Evolutionary conservation across 208 protist species (phyloP), one percentile per base, ranked within the genome.

Genomic region (Naegleria gruberi): DNA sequence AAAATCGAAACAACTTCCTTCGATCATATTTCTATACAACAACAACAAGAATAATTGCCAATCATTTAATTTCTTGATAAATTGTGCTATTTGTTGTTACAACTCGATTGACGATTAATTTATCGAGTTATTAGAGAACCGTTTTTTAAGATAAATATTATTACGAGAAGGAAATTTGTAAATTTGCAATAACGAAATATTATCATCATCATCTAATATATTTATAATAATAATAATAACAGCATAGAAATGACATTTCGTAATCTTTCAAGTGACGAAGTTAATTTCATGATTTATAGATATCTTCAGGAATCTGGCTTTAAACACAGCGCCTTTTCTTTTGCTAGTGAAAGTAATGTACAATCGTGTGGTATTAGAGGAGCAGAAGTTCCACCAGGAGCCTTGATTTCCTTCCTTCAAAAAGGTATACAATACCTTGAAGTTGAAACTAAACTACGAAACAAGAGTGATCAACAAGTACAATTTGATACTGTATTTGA

Each of bases 291-390:
- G 17, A 89, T 98, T 40, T 97, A 96, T 89, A 82, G 96, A 19
- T 97, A 98, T 89, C 89, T 98, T 40, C 93, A 94, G 43, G 97
- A 98, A 90, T 97, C 95, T 46, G 94, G 96, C 4, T 98, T 97
- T 90, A 73, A 90, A 12, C 96, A 98, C 87, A 92, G 95, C 5
- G 94, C 96, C 15, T 98, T 96, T 92, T 93, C 93, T 8, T 97
- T 98, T 92, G 94, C 93, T 3, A 90, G 94, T 91, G 96, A 98
- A 91, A 94, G 93, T 88, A 90, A 93, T 47, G 86, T 97, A 26
- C 90, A 92, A 10, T 94, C 95, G 73, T 93, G 93, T 41, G 94
- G 92, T 40, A 94, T 96, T 30, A 95, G 92, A 45, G 92, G 92
- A n/a, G 51, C 84, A 0, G 90, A 94, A 40, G 91, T 97, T 4